A percentile compares a stretch with the other conserved stretches of the same genome.
These are phyloP conservation scores for Psilocybe cyanescens DNA, from an alignment of 768 basidiomycete genomes.

Conservation along the genomic window DNA sequence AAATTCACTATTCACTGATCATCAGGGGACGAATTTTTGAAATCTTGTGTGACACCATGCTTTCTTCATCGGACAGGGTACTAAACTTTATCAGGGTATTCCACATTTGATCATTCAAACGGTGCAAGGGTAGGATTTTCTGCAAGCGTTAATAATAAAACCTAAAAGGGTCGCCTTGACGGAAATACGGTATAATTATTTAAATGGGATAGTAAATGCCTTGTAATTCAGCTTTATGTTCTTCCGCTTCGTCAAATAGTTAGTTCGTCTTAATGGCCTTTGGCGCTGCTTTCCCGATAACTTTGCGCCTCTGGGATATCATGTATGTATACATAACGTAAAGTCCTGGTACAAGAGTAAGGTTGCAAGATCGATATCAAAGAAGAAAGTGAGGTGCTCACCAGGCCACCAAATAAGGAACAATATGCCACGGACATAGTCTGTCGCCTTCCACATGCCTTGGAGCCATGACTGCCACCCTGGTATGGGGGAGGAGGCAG, in stretches of 20 bases:
- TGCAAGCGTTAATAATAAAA: slow-evolving; percentile 52
- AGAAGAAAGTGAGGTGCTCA: slow-evolving; percentile 29
- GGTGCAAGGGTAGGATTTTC: slow-evolving; percentile 60
- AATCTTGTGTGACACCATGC: slow-evolving; percentile 56
- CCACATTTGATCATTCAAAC: slow-evolving; percentile 61
- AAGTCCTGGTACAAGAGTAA: slow-evolving; percentile 35
- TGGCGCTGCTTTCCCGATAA: slow-evolving; percentile 32
- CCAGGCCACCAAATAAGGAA: slow-evolving; percentile 91
- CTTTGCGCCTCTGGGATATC: slow-evolving; percentile 54
- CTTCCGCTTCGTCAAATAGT: slow-evolving; percentile 1
- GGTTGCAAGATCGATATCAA: background rate
- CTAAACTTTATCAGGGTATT: slow-evolving; percentile 49
- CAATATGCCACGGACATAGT: slow-evolving; percentile 60
- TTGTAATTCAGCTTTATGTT: background rate
- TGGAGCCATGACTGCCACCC: slow-evolving; percentile 45
- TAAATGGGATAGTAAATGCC: background rate
- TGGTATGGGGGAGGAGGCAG: slow-evolving; percentile 45
- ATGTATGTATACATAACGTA: slow-evolving; percentile 59
- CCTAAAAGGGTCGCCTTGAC: background rate
- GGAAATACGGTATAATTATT: background rate
- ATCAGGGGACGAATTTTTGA: slow-evolving; percentile 63
- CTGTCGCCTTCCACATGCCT: slow-evolving; percentile 55
- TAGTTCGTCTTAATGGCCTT: slow-evolving; percentile 30
- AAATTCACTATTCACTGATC: too few species aligned
- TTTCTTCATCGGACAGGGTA: background rate